These are phyloP conservation scores for Comarum palustre DNA, from an alignment of 306 rosid species.

Conservation along the genomic window DNA sequence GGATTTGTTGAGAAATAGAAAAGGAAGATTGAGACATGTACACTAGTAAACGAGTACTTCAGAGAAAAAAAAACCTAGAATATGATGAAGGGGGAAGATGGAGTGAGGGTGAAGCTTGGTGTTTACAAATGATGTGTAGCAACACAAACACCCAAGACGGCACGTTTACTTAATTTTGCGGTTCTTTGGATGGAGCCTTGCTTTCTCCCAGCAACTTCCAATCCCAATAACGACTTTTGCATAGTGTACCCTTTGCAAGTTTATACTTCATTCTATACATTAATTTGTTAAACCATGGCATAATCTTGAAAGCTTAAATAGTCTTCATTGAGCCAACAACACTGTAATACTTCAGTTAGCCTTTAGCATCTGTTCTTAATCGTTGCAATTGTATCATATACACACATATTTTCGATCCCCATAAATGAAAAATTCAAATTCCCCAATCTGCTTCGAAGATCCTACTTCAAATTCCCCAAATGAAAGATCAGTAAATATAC, in stretches of 20 bases:
- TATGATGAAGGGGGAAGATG: conserved; percentile 30
- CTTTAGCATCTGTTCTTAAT: not conserved
- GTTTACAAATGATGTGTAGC: conserved; percentile 14
- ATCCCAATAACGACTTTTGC: conserved; percentile 43
- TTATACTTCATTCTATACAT: not conserved
- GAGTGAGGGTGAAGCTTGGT: conserved; percentile 55
- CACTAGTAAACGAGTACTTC: not conserved
- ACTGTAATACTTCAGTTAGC: not conserved
- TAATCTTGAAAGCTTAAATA: not conserved
- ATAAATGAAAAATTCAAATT: not conserved
- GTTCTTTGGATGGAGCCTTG: conserved; percentile 45
- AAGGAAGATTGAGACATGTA: conserved; percentile 17
- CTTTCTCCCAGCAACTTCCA: conserved; percentile 37
- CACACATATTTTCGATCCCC: too few relatives aligned
- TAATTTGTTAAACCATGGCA: not conserved
- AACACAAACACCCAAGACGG: conserved; percentile 67
- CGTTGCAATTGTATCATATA: too few relatives aligned
- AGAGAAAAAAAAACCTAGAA: conserved; percentile 16
- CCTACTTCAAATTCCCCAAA: too few relatives aligned
- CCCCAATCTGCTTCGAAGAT: too few relatives aligned
- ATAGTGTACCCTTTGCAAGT: not conserved
- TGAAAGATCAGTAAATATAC: not conserved
- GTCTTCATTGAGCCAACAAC: not conserved
- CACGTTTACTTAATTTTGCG: conserved; percentile 68
- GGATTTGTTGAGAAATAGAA: conserved; percentile 36